phyloP scores from a whole-genome alignment of 2,329 filamentous ascomycete species.

The Nemania abortiva region DNA sequence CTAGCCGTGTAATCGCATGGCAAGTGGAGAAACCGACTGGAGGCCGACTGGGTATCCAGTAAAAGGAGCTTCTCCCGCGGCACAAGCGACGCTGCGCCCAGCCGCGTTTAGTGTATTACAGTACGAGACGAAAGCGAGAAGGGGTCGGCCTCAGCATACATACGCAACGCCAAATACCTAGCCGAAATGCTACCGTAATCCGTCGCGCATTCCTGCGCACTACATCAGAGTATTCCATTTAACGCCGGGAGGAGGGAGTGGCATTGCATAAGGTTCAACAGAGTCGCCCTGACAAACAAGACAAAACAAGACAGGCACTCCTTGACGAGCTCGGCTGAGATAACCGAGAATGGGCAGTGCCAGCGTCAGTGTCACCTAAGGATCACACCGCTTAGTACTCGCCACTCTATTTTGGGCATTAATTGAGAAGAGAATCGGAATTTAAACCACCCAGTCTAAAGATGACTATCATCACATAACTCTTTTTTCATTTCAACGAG shows the following conservation, averaged over 20 bases:
- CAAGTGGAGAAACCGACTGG: constrained; percentile 31
- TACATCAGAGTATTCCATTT: constrained; percentile 8
- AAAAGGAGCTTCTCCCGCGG: constrained; percentile 16
- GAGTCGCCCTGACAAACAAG: constrained; percentile 10
- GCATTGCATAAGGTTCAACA: constrained; percentile 6
- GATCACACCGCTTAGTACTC: constrained; percentile 36
- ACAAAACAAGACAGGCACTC: background rate
- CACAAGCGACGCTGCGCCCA: constrained; percentile 26
- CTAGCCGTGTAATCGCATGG: constrained; percentile 31
- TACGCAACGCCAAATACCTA: background rate
- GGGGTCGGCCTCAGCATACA: constrained; percentile 9
- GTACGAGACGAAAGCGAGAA: constrained; percentile 10
- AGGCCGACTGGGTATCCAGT: constrained; percentile 10
- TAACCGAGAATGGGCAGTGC: constrained; percentile 32
- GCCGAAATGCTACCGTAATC: constrained; percentile 8
- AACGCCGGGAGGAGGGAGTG: background rate
- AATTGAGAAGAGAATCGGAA: constrained; percentile 8
- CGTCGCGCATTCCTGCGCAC: constrained; percentile 7
- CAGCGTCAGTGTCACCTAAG: constrained; percentile 25
- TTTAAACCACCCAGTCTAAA: background rate
- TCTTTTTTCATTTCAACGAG: background rate
- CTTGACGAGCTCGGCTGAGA: constrained; percentile 31
- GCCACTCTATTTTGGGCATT: constrained; percentile 37
- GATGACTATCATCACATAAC: constrained; percentile 12
- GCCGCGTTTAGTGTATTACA: constrained; percentile 22